Base-by-base conservation (phyloP, 73 alveolate species). In the Tetrahymena elliotti region DNA sequence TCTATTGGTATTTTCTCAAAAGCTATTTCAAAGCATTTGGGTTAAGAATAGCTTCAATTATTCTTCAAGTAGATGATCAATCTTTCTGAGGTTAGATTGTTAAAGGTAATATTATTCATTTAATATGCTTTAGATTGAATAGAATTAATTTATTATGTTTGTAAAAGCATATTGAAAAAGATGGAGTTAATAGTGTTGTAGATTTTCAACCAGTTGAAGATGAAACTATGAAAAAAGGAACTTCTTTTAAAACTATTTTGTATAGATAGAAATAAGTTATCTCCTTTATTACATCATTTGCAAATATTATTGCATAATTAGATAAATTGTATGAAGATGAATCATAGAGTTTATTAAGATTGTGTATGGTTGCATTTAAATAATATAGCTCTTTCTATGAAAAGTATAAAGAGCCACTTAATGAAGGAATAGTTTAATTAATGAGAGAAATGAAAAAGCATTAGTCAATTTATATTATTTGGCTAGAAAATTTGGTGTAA, bases 1-100 rank as follows among this genome's bases (percentile, higher is more conserved):
- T 94, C 96, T n/a, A 94, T 94, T 0, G 96, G 96, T 53, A 68
- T 84, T 27, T 94, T 94, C 54, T 93, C 96, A 18, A 53, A 34
- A 35, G 96, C 95, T 33, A 94, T 94, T 4, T 38, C 53, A 7
- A 94, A 84, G 38, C 13, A 84, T 35, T 40, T 94, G 40, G 96
- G 96, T 0, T 93, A 94, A 82, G 83, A 53, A n/a, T 31, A 94
- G 53, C 93, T 94, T 33, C n/a, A 53, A 10, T 53, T 84, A 15
- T 94, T 94, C 54, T 94, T 94, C 84, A 93, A 94, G 82, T 36
- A 94, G n/a, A 53, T 94, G 47, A 94, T 83, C 35, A 94, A 41
- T 40, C 93, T 94, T 35, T 88, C 95, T 37, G 92, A 68, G n/a
- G 68, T 52, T n/a, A 83, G 96, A 38, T 27, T 94, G 12, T 84